Conservation (phyloP, 139 green algal species). For the Chlamydomonas sp. region DNA sequence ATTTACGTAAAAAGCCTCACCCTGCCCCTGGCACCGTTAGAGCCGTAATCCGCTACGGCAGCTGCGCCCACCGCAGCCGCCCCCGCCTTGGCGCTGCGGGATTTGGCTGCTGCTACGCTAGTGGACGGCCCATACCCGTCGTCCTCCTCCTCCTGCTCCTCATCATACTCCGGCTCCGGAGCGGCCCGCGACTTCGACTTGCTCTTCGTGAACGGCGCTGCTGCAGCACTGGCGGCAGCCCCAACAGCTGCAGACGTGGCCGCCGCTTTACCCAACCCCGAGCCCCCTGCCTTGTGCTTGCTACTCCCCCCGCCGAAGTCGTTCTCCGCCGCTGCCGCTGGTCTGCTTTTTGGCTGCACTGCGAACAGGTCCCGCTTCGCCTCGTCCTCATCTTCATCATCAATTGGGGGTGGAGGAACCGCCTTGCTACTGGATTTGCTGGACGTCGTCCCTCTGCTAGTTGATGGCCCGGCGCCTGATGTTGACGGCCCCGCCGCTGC, state of each 20-base stretch:
- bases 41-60: neutral
- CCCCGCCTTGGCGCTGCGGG: neutral
- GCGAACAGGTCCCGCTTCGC: neutral
- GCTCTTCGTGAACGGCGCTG: neutral
- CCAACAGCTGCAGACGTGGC: neutral
- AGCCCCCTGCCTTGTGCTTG: neutral
- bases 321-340: neutral
- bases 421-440: neutral
- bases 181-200: neutral
- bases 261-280: neutral
- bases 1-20: too few species aligned
- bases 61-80: neutral
- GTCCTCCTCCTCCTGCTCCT: constrained; percentile 18
- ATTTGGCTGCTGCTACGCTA: neutral
- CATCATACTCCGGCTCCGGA: too few species aligned
- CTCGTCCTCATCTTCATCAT: constrained; percentile 23
- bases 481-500: neutral
- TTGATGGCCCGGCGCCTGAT: neutral
- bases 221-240: neutral
- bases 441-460: neutral
- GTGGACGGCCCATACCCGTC: constrained; percentile 39
- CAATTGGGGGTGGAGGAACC: neutral
- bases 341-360: neutral
- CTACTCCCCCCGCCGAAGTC: neutral
- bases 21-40: too few species aligned